phyloP scores from a whole-genome alignment of 139 green algal genomes.

The Eudorina sp. region DNA sequence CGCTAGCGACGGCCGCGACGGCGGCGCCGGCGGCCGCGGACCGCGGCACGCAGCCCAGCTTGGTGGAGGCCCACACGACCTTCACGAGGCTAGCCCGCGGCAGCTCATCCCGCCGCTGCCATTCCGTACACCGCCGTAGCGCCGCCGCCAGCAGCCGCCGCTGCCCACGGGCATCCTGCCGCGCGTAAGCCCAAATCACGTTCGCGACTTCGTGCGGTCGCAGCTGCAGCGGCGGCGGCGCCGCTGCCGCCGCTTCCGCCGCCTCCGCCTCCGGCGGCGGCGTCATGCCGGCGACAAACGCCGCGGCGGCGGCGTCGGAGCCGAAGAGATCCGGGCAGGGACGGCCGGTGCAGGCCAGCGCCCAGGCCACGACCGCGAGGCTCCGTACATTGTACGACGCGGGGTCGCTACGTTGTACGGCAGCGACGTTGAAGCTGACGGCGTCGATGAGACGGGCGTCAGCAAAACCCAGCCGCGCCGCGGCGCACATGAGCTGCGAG shows the following conservation, averaged over 20 bases:
- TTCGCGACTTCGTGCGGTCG: constrained; percentile 21
- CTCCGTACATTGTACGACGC: background rate
- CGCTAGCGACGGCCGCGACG: background rate
- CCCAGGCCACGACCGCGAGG: constrained; percentile 11
- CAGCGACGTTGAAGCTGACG: background rate
- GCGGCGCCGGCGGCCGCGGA: background rate
- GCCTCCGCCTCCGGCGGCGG: background rate
- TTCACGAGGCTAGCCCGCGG: constrained; percentile 8
- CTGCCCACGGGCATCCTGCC: background rate
- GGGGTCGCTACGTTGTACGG: background rate
- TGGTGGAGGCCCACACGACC: background rate
- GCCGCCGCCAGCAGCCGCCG: background rate
- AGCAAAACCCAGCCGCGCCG: background rate
- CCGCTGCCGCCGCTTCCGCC: background rate
- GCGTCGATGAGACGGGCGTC: background rate
- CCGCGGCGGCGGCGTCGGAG: background rate
- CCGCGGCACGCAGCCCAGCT: background rate
- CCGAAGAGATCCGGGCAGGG: background rate
- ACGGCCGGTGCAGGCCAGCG: background rate
- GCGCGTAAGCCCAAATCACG: constrained; percentile 33
- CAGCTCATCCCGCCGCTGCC: constrained; percentile 6
- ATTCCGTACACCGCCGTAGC: background rate
- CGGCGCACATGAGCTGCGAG: constrained; percentile 6
- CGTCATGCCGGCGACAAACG: background rate
- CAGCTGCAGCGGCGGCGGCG: background rate